These are phyloP conservation scores for Syzygium jambos DNA, from an alignment of 345 rosid species.

Conservation along the genomic window DNA sequence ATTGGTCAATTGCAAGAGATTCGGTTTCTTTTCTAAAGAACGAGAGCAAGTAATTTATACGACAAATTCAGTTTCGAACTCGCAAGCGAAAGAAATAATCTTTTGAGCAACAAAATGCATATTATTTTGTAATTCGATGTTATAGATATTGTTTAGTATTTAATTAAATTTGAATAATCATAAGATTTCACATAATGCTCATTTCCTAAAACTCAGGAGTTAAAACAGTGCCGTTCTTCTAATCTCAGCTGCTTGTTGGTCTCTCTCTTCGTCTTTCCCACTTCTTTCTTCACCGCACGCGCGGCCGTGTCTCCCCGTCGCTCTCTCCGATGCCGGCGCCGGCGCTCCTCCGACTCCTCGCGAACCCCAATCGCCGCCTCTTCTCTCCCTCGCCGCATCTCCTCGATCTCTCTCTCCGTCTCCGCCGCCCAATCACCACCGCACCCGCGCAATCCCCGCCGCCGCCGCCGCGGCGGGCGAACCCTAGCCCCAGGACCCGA, in stretches of 20 bases:
- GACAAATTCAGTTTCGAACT: too few species aligned
- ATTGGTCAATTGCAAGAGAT: neutral
- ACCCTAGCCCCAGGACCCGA: conserved; percentile 24
- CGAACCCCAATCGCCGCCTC: neutral
- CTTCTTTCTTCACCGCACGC: neutral
- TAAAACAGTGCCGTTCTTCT: neutral
- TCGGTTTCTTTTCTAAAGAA: too few species aligned
- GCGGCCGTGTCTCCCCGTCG: neutral
- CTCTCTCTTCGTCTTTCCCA: neutral
- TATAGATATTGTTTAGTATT: neutral
- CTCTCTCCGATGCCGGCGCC: neutral
- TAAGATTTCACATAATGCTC: neutral
- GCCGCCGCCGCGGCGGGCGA: conserved; percentile 2
- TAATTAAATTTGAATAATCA: neutral
- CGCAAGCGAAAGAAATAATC: neutral
- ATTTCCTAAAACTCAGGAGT: neutral
- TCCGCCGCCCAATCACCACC: conserved; percentile 9
- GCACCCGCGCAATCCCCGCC: neutral
- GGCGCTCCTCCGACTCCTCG: neutral
- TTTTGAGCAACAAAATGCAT: neutral
- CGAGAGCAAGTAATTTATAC: neutral
- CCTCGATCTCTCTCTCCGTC: neutral
- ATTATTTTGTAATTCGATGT: neutral
- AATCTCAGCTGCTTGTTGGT: neutral
- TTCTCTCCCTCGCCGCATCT: conserved; percentile 2